Evolutionary conservation across 495 filamentous ascomycete species (phyloP).

Genomic region (Daldinia decipiens): DNA sequence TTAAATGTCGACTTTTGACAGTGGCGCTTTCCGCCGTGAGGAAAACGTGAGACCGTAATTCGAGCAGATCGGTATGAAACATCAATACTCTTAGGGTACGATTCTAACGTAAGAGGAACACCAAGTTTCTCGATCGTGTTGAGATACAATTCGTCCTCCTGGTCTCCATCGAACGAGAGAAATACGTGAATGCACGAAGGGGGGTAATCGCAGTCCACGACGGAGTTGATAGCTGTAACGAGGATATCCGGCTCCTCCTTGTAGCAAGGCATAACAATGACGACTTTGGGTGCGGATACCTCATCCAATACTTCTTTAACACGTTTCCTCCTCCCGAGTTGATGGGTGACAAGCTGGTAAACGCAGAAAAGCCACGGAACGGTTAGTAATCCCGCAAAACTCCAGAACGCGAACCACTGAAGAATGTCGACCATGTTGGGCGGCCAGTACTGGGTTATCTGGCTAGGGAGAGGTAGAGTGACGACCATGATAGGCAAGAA

Average conservation of each 20-base stretch:
- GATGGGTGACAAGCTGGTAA: conserved; percentile 87
- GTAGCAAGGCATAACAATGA: conserved; percentile 98
- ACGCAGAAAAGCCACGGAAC: conserved; percentile 95
- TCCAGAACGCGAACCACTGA: conserved; percentile 97
- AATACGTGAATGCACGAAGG: conserved; percentile 95
- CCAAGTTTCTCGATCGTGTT: conserved; percentile 89
- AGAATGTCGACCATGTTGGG: conserved; percentile 70
- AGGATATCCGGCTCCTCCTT: conserved; percentile 90
- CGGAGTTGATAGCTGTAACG: conserved; percentile 88
- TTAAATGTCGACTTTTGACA: conserved; percentile 96
- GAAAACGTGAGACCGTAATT: conserved; percentile 92
- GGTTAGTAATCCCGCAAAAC: conserved; percentile 85
- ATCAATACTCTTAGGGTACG: conserved; percentile 91
- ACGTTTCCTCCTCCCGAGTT: conserved; percentile 79
- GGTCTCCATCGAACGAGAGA: conserved; percentile 92
- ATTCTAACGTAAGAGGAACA: conserved; percentile 78
- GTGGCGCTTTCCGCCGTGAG: conserved; percentile 91
- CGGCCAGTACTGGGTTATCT: conserved; percentile 78
- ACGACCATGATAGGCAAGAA: conserved; percentile 96
- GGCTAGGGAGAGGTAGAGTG: conserved; percentile 83
- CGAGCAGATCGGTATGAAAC: conserved; percentile 82
- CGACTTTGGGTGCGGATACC: conserved; percentile 87
- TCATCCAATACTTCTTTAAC: conserved; percentile 90
- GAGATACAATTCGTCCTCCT: conserved; percentile 88
- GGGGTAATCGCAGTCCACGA: conserved; percentile 95